phyloP scores from a whole-genome alignment of 176 grass and related monocot species.

The maize (Zea mays) region DNA sequence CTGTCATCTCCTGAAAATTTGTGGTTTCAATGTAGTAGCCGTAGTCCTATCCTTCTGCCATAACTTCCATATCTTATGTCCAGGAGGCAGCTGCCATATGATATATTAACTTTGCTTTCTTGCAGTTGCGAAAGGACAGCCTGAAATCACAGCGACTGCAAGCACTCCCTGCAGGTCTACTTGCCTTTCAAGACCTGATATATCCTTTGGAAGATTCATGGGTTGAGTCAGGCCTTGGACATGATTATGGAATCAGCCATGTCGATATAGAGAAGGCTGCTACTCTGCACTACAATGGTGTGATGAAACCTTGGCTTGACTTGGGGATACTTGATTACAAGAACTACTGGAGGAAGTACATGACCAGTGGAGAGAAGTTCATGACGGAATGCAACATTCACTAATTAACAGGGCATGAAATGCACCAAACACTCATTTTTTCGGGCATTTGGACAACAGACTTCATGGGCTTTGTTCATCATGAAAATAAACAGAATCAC shows the following conservation, averaged over 20 bases:
- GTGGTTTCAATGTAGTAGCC: background rate
- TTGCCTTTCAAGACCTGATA: conserved; percentile 70
- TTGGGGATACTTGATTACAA: conserved; percentile 60
- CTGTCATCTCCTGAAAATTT: background rate
- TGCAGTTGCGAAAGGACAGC: conserved; percentile 49
- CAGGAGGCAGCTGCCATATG: background rate
- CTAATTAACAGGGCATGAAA: conserved; percentile 23
- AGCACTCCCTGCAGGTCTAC: conserved; percentile 50
- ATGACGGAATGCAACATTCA: conserved; percentile 75
- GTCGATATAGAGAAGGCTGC: conserved; percentile 38
- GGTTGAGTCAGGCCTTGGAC: conserved; percentile 61
- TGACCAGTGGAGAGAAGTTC: conserved; percentile 55
- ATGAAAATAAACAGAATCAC: background rate
- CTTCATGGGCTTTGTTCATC: conserved; percentile 22
- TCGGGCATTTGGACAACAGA: background rate
- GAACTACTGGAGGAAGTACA: conserved; percentile 59
- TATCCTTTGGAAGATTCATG: conserved; percentile 58
- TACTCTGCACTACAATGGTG: conserved; percentile 67
- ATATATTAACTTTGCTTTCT: background rate
- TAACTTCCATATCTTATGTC: background rate
- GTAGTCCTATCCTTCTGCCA: background rate
- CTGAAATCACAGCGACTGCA: conserved; percentile 41
- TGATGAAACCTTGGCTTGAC: conserved; percentile 87
- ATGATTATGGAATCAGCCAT: conserved; percentile 52
- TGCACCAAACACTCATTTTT: background rate